Evolutionary conservation across 2,329 filamentous ascomycete species (phyloP).

Genomic region (Orbilia oligospora): DNA sequence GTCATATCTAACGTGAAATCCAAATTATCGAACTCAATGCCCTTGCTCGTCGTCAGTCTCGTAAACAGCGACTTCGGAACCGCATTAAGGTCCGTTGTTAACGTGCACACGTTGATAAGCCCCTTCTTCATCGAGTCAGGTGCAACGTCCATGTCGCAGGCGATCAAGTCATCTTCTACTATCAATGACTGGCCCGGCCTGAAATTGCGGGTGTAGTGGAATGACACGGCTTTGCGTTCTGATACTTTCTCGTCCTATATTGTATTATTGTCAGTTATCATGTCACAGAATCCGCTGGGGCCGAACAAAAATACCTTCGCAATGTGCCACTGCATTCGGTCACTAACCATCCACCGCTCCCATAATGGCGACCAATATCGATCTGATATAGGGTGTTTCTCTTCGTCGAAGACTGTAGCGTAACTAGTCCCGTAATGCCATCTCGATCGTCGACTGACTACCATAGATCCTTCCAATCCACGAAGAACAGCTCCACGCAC

Average conservation of each 20-base stretch:
- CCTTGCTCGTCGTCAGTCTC: slow-evolving; percentile 81
- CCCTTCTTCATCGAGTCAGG: slow-evolving; percentile 74
- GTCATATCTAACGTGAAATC: slow-evolving; percentile 88
- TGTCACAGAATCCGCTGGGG: neutral
- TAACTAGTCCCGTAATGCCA: slow-evolving; percentile 83
- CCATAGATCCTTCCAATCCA: slow-evolving; percentile 82
- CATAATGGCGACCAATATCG: slow-evolving; percentile 84
- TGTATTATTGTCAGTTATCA: neutral
- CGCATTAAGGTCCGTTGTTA: slow-evolving; percentile 83
- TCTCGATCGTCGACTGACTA: slow-evolving; percentile 79
- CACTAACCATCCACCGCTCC: slow-evolving; percentile 86
- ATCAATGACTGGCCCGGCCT: slow-evolving; percentile 81
- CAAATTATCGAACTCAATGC: slow-evolving; percentile 84
- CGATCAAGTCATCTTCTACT: slow-evolving; percentile 85
- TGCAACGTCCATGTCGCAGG: slow-evolving; percentile 78
- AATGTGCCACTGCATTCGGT: slow-evolving; percentile 89
- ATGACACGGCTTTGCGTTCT: slow-evolving; percentile 80
- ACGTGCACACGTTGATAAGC: slow-evolving; percentile 80
- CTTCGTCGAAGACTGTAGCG: slow-evolving; percentile 83
- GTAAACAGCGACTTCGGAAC: slow-evolving; percentile 82
- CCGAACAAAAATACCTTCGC: slow-evolving; percentile 71
- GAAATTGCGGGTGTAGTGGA: slow-evolving; percentile 90
- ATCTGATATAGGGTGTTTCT: slow-evolving; percentile 79
- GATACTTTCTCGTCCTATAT: slow-evolving; percentile 80
- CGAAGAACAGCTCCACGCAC: slow-evolving; percentile 82